phyloP scores from a whole-genome alignment of 345 rosid species.

The Gossypium longicalyx region DNA sequence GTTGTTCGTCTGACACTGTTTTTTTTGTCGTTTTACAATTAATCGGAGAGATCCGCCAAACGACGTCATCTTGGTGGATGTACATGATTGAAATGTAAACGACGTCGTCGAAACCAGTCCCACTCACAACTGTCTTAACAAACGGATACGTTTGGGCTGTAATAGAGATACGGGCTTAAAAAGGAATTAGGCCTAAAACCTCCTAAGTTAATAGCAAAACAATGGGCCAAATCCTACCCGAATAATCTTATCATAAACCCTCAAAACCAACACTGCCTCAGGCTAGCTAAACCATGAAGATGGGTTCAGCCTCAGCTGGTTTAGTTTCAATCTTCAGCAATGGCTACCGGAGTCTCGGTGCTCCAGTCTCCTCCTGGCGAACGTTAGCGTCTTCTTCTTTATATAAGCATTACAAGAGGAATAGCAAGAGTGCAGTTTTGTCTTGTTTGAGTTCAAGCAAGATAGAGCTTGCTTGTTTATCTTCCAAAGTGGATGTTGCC shows the following conservation, averaged over 20 bases:
- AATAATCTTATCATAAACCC: slow-evolving; percentile 11
- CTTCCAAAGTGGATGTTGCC: slow-evolving; percentile 31
- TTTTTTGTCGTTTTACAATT: neutral
- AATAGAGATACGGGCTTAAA: neutral
- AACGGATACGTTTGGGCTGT: too few species aligned
- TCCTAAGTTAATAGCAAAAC: neutral
- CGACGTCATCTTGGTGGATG: neutral
- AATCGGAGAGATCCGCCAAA: neutral
- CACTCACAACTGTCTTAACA: neutral
- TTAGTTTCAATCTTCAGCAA: slow-evolving; percentile 42
- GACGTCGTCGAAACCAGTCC: neutral
- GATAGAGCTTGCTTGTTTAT: slow-evolving; percentile 31
- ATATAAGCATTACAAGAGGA: slow-evolving; percentile 9
- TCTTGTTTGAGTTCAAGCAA: slow-evolving; percentile 20
- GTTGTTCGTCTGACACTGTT: neutral
- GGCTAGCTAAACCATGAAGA: slow-evolving; percentile 19
- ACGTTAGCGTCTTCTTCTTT: slow-evolving; percentile 30
- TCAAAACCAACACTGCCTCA: slow-evolving; percentile 13
- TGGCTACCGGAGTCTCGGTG: slow-evolving; percentile 38
- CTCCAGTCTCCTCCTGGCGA: slow-evolving; percentile 35
- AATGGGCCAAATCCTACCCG: neutral
- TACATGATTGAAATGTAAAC: neutral
- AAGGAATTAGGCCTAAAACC: neutral
- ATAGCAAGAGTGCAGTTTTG: slow-evolving; percentile 7
- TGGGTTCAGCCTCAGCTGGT: slow-evolving; percentile 28